phyloP scores from a whole-genome alignment of 768 basidiomycete genomes.

The Daedaleopsis sinensis region DNA sequence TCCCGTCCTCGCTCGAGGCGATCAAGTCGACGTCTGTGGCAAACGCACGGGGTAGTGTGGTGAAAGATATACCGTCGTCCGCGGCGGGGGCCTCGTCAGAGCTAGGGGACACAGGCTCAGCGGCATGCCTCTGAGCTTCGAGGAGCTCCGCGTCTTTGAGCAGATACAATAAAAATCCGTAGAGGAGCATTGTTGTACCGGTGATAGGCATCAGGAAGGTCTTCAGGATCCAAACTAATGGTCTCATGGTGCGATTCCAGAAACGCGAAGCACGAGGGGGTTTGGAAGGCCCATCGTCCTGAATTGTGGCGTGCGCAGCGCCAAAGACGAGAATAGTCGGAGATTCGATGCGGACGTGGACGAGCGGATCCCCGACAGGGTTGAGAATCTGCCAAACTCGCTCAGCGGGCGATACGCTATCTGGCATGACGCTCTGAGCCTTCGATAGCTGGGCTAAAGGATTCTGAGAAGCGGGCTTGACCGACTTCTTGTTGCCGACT shows the following conservation, averaged over 20 bases:
- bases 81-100: conserved; percentile 34
- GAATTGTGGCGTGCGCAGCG: neutral
- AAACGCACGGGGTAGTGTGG: conserved; percentile 80
- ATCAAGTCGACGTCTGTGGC: conserved; percentile 83
- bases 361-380: conserved; percentile 60
- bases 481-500: conserved; percentile 20
- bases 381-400: conserved; percentile 81
- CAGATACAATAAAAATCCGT: conserved; percentile 79
- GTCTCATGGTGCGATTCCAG: conserved; percentile 52
- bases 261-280: conserved; percentile 36
- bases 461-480: conserved; percentile 29
- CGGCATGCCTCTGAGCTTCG: conserved; percentile 77
- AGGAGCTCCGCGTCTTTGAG: conserved; percentile 90
- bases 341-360: conserved; percentile 81
- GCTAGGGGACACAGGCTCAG: conserved; percentile 44
- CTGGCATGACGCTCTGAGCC: conserved; percentile 5
- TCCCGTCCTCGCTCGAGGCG: conserved; percentile 69
- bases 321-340: conserved; percentile 74
- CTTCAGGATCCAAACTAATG: conserved; percentile 75
- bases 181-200: conserved; percentile 72
- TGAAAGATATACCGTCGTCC: conserved; percentile 54
- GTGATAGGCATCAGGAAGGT: conserved; percentile 87
- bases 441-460: conserved; percentile 29
- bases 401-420: conserved; percentile 52
- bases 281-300: conserved; percentile 15